A percentile compares a stretch with the other conserved stretches of the same genome.
Evolutionary conservation across 1,284 basidiomycete genomes (phyloP).

Genomic region (Boletellus deceptivus): DNA sequence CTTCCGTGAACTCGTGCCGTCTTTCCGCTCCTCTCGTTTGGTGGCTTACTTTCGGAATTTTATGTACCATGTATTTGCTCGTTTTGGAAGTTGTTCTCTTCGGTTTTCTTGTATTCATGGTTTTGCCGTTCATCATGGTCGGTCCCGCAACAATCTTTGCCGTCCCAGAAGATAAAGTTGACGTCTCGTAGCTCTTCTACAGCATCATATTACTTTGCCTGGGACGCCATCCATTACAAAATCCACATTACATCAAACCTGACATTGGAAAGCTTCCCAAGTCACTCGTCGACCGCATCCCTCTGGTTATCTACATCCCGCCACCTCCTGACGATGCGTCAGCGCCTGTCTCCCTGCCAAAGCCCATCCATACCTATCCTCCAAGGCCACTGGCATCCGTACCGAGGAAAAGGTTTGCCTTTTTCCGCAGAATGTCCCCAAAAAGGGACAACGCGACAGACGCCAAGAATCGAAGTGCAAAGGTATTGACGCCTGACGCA

Average conservation of each 20-base stretch:
- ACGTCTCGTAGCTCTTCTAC: constrained; percentile 58
- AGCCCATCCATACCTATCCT: constrained; percentile 54
- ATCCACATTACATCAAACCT: constrained; percentile 66
- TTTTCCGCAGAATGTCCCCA: constrained; percentile 38
- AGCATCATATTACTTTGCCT: constrained; percentile 73
- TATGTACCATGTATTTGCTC: constrained; percentile 77
- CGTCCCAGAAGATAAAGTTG: constrained; percentile 7
- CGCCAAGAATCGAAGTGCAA: constrained; percentile 18
- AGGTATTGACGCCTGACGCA: constrained; percentile 22
- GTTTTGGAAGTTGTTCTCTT: constrained; percentile 70
- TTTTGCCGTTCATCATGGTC: constrained; percentile 75
- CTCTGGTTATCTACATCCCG: constrained; percentile 79
- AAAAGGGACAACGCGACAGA: constrained; percentile 27
- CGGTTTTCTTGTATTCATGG: constrained; percentile 69
- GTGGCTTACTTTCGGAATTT: constrained; percentile 77
- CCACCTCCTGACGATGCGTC: constrained; percentile 58
- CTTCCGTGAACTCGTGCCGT: constrained; percentile 68
- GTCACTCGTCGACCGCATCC: constrained; percentile 69
- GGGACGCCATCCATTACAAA: constrained; percentile 73
- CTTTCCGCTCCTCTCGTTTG: constrained; percentile 71
- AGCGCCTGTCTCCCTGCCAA: constrained; percentile 40
- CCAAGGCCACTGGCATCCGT: constrained; percentile 41
- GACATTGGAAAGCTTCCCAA: constrained; percentile 73
- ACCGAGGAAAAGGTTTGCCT: constrained; percentile 50
- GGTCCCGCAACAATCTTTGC: constrained; percentile 29